These are phyloP conservation scores for Myxozyma nipponensis DNA, from an alignment of 805 yeast genomes.

Conservation along the genomic window DNA sequence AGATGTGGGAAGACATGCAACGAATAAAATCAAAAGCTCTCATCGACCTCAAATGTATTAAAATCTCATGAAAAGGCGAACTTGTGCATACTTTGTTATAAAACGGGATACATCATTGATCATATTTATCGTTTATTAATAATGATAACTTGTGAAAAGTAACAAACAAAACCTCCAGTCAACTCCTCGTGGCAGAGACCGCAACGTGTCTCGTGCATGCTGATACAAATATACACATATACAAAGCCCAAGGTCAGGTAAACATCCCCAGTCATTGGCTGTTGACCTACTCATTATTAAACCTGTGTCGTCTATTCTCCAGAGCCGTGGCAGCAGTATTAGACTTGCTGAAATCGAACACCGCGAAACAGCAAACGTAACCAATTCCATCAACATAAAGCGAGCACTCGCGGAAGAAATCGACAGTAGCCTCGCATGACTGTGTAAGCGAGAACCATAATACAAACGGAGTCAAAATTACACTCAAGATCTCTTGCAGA, in stretches of 20 bases:
- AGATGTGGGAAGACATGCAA: slow-evolving; percentile 8
- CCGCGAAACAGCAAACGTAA: slow-evolving; percentile 88
- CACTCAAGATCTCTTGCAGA: slow-evolving; percentile 72
- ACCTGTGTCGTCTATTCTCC: too few relatives aligned
- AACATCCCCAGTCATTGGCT: too few relatives aligned
- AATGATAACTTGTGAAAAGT: not conserved
- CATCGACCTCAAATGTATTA: slow-evolving; percentile 16
- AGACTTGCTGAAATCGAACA: slow-evolving; percentile 70
- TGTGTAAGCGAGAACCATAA: slow-evolving; percentile 78
- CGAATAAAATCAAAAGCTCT: slow-evolving; percentile 9
- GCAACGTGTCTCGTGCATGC: too few relatives aligned
- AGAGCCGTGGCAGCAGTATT: too few relatives aligned
- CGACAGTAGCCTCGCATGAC: slow-evolving; percentile 71
- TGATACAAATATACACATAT: too few relatives aligned
- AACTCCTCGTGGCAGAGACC: not conserved
- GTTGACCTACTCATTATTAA: too few relatives aligned
- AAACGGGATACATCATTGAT: too few relatives aligned
- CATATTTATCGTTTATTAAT: too few relatives aligned
- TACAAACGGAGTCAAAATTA: slow-evolving; percentile 83
- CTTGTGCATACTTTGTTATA: too few relatives aligned
- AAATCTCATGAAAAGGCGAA: slow-evolving; percentile 6
- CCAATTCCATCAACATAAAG: slow-evolving; percentile 94
- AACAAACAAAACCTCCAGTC: not conserved
- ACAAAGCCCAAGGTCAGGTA: too few relatives aligned
- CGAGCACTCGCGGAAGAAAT: slow-evolving; percentile 84